Evolutionary conservation across 495 filamentous ascomycete species (phyloP), one percentile per base, ranked within the genome.

Genomic region (Penicillium herquei): DNA sequence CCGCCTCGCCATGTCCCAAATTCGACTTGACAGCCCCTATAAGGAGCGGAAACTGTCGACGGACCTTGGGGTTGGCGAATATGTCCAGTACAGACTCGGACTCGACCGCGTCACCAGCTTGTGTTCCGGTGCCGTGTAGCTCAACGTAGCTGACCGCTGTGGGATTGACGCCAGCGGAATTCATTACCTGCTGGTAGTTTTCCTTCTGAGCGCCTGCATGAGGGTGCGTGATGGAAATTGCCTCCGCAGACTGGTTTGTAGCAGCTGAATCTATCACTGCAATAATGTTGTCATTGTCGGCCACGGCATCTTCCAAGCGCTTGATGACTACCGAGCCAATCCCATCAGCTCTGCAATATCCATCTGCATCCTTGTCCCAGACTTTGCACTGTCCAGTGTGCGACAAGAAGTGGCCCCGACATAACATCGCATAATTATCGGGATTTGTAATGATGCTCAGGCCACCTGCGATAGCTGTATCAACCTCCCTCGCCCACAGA

Each of bases 381-480:
- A 82, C 81, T 31, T 89, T 87, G 68, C 87, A 91, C n/a, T 77
- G 52, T 4, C 59, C 56, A 14, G 51, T 55, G 59, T 84, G 85
- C 8, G 83, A 86, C 40, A 88, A 67, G 71, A 89, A 89, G 65
- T 89, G 81, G 2, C 82, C 87, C 53, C 82, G 78, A 62, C 80
- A 81, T 10, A 92, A 78, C 34, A 86, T 86, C 7, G 84, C 72
- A 67, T 85, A 89, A 73, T 82, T 84, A 65, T 90, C 86, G 7
- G 87, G 78, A 58, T 84, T 85, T 10, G 83, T 90, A 68, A 88
- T 72, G 3, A 80, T 66, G 50, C 84, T 90, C 17, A 85, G 71
- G 52, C 89, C 89, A 45, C 89, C 89, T 49, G 84, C 86, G 13
- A 88, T 76, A 5, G 86, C 88, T 30, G 84, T 87, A 64, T 91